phyloP scores from a whole-genome alignment of 2,329 filamentous ascomycete species.

The Ophiocordyceps camponoti-saundersi region DNA sequence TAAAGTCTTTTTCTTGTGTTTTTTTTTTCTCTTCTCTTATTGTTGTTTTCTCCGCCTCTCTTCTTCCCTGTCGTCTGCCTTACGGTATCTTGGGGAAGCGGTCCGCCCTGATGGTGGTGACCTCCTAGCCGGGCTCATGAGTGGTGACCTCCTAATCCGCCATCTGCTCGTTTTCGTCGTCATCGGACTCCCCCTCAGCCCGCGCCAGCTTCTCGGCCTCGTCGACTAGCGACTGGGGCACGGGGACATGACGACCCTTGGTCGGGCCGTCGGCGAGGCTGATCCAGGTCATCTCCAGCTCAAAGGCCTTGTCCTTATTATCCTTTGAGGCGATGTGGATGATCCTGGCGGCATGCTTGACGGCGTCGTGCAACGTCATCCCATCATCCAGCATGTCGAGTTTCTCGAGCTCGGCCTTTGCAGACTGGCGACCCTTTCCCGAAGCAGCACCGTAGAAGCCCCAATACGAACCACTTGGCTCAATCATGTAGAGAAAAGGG shows the following conservation, averaged over 20 bases:
- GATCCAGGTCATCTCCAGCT: conserved; percentile 98
- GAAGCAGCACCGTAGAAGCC: conserved; percentile 97
- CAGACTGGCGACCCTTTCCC: conserved; percentile 89
- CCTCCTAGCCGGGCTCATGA: too few species aligned
- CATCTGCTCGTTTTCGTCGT: conserved; percentile 70
- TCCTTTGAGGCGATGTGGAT: conserved; percentile 97
- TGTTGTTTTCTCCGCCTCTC: too few species aligned
- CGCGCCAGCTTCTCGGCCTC: conserved; percentile 89
- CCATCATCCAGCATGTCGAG: conserved; percentile 66
- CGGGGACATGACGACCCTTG: conserved; percentile 82
- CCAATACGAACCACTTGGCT: conserved; percentile 95
- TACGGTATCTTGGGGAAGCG: too few species aligned
- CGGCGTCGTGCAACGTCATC: conserved; percentile 67
- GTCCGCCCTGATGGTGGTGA: too few species aligned
- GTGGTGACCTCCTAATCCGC: conserved; percentile 46
- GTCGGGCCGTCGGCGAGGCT: conserved; percentile 72
- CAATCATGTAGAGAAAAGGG: conserved; percentile 95
- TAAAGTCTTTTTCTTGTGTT: too few species aligned
- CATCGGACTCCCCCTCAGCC: conserved; percentile 73
- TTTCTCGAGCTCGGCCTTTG: conserved; percentile 98
- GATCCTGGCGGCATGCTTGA: conserved; percentile 92
- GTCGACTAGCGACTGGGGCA: conserved; percentile 76
- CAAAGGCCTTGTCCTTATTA: conserved; percentile 99
- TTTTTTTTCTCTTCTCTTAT: too few species aligned
- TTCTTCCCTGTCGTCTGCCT: too few species aligned